A percentile compares a stretch with the other conserved stretches of the same genome.
phyloP scores from a whole-genome alignment of 768 basidiomycete genomes.

The Gyrodon lividus region DNA sequence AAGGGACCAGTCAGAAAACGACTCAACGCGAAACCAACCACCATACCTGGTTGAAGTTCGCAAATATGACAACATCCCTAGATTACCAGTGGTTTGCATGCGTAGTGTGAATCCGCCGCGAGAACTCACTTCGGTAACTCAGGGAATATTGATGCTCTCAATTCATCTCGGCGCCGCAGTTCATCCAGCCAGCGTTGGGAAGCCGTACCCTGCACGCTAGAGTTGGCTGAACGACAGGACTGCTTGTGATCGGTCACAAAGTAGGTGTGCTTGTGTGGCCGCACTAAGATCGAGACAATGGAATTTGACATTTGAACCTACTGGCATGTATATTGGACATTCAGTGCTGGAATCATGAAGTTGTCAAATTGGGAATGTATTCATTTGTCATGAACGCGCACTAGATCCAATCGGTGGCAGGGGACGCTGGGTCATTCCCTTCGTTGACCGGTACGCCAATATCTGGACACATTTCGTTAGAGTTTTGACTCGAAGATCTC shows the following conservation, averaged over 20 bases:
- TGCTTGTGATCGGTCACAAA: conserved; percentile 53
- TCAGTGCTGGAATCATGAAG: conserved; percentile 33
- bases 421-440: conserved; percentile 41
- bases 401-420: conserved; percentile 43
- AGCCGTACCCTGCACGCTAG: conserved; percentile 7
- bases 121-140: conserved; percentile 39
- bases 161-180: conserved; percentile 34
- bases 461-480: conserved; percentile 11
- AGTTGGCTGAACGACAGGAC: conserved; percentile 30
- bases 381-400: conserved; percentile 24
- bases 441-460: conserved; percentile 36
- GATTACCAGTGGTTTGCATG: not conserved
- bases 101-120: not conserved
- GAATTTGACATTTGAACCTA: conserved; percentile 17
- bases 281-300: not conserved
- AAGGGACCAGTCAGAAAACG: conserved; percentile 7
- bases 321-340: conserved; percentile 48
- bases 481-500: not conserved
- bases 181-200: conserved; percentile 40
- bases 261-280: conserved; percentile 39
- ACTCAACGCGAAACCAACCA: not conserved
- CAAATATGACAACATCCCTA: conserved; percentile 47
- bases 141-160: conserved; percentile 43
- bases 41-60: conserved; percentile 52
- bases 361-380: conserved; percentile 2